Evolutionary conservation across 371 early-diverging fungal genomes (phyloP).

Genomic region (Mucor sp.): DNA sequence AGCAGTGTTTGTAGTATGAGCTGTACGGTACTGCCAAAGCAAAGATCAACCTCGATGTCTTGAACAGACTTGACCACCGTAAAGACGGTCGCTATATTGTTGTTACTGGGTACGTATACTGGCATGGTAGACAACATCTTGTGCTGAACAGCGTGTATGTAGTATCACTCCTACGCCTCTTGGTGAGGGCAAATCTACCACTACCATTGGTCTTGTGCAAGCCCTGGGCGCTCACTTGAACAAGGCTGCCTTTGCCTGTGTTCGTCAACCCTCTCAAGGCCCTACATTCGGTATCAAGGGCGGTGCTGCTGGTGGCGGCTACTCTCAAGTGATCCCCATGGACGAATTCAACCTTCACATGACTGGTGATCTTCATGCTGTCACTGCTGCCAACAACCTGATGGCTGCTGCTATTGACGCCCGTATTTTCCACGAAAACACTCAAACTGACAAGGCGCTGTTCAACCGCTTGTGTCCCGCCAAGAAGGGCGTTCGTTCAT

Average conservation of each 20-base stretch:
- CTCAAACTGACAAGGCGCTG: slow-evolving; percentile 85
- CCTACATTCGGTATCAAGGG: slow-evolving; percentile 99
- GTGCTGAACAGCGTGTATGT: not conserved
- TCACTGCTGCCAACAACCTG: slow-evolving; percentile 96
- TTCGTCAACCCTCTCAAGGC: slow-evolving; percentile 96
- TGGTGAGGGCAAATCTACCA: slow-evolving; percentile 98
- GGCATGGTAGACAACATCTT: not conserved
- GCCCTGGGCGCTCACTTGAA: slow-evolving; percentile 92
- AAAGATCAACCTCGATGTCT: slow-evolving; percentile 82
- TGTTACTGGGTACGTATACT: slow-evolving; percentile 78
- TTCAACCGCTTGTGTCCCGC: slow-evolving; percentile 88
- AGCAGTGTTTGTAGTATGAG: slow-evolving; percentile 64
- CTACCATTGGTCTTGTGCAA: slow-evolving; percentile 92
- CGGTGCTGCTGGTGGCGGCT: slow-evolving; percentile 98
- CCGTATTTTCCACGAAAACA: slow-evolving; percentile 95
- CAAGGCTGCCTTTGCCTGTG: slow-evolving; percentile 90
- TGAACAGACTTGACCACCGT: slow-evolving; percentile 78
- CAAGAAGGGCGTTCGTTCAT: slow-evolving; percentile 80
- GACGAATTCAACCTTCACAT: slow-evolving; percentile 97
- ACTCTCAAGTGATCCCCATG: slow-evolving; percentile 98
- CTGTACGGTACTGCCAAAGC: slow-evolving; percentile 89
- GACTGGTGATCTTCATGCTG: slow-evolving; percentile 98
- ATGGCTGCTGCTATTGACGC: slow-evolving; percentile 97
- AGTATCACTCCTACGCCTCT: slow-evolving; percentile 97
- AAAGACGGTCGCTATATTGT: slow-evolving; percentile 92